Evolutionary conservation across 805 yeast genomes (phyloP), one percentile per base, ranked within the genome.

Genomic region (Hanseniaspora osmophila): DNA sequence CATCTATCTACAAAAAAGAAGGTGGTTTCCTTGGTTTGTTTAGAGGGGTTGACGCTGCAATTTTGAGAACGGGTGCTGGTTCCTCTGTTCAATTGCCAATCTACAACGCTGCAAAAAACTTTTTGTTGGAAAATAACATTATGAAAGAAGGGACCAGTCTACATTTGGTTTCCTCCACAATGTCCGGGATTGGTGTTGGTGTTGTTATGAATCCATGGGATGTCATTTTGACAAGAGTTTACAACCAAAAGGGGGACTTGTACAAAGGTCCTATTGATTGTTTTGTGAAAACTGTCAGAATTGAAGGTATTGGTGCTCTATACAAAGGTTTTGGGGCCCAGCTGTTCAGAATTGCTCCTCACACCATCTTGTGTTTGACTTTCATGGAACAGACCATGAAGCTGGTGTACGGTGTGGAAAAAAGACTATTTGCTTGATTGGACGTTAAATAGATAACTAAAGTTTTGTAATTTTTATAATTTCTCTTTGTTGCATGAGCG

Each of bases 151-250:
- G 88, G 30, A 72, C 88, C 1, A 68, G 71, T 2, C 66, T 84
- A 49, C 95, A 87, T 61, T 70, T 90, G 50, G 57, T 73, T 10
- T 76, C 95, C 1, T 76, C 87, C 39, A 77, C 88, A 1, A 66
- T 73, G 51, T 80, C 96, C 7, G 98, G 98, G 40, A 60, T 87
- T 37, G 96, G 95, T 54, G 97, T 92, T 30, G 88, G 94, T 44
- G 69, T 88, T 17, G 95, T 85, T 30, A 90, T 92, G 96, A 92
- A 88, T 61, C 97, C 98, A 13, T 87, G 95, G 77, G 98, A 92
- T 63, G 97, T 92, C 40, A 74, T 92, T 44, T 69, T 92, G 65
- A 92, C 98, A 1, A 77, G 98, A 67, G 81, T 92, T 61, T 92
- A 90, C 66, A 92, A 92, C 64, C 97, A 92, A 62, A 84, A 80